phyloP scores from a whole-genome alignment of 2,329 filamentous ascomycete genomes.

The Epichloe glyceriae region DNA sequence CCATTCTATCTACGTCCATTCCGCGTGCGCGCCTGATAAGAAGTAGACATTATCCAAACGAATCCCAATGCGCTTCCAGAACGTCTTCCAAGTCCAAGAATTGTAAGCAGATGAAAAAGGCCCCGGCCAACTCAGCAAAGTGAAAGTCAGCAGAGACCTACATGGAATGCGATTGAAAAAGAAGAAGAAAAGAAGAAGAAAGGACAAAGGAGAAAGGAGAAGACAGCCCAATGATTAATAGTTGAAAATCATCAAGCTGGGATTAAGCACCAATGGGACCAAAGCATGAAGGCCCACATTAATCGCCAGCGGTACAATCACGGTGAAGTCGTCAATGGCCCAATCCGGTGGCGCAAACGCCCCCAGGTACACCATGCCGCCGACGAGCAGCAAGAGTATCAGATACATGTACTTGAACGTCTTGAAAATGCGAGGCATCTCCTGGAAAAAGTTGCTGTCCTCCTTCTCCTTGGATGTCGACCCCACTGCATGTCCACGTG shows the following conservation, averaged over 20 bases:
- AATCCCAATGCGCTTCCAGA: no score
- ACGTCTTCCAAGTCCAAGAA: no score
- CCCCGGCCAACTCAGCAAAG: no score
- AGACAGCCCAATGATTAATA: conserved; percentile 3
- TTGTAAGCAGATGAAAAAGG: no score
- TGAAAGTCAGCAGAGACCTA: no score
- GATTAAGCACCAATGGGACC: conserved; percentile 47
- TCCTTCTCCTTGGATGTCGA: conserved; percentile 47
- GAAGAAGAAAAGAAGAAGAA: not conserved
- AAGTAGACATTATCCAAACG: no score
- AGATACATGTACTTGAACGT: conserved; percentile 41
- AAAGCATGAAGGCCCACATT: conserved; percentile 29
- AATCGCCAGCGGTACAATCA: conserved; percentile 42
- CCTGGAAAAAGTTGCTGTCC: conserved; percentile 41
- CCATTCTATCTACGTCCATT: no score
- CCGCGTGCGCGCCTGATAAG: no score
- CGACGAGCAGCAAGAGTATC: conserved; percentile 31
- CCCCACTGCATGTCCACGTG: conserved; percentile 33
- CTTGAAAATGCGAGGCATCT: conserved; percentile 40
- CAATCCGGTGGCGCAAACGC: conserved; percentile 37
- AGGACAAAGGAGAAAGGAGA: not conserved
- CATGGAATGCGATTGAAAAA: not conserved
- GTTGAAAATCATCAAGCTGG: conserved; percentile 40
- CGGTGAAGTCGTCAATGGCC: conserved; percentile 44
- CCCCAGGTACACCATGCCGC: conserved; percentile 35